Evolutionary conservation across 2,329 filamentous ascomycete genomes (phyloP).

Genomic region (Cladosporium sp.): DNA sequence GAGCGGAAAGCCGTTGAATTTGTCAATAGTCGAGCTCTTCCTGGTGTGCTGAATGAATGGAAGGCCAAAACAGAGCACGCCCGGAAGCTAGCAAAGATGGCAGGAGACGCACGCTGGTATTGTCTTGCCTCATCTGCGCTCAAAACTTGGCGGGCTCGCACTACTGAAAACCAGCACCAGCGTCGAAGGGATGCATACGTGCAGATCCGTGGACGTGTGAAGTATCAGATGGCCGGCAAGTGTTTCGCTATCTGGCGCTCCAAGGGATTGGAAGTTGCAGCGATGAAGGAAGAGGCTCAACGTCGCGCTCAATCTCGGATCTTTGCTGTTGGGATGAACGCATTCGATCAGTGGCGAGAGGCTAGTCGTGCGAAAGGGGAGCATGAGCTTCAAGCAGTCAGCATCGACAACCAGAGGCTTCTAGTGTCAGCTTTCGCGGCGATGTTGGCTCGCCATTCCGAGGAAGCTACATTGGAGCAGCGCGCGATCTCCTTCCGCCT

Average conservation of each 20-base stretch:
- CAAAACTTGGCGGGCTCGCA: slow-evolving; percentile 50
- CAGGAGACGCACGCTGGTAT: slow-evolving; percentile 54
- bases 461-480: slow-evolving; percentile 28
- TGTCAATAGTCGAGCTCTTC: slow-evolving; percentile 38
- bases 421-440: slow-evolving; percentile 31
- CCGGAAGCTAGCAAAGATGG: slow-evolving; percentile 48
- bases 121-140: slow-evolving; percentile 48
- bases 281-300: slow-evolving; percentile 38
- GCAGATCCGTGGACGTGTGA: slow-evolving; percentile 49
- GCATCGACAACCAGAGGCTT: slow-evolving; percentile 28
- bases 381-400: slow-evolving; percentile 31
- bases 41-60: slow-evolving; percentile 34
- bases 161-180: slow-evolving; percentile 47
- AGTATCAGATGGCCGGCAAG: slow-evolving; percentile 49
- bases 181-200: slow-evolving; percentile 55
- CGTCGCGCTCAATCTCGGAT: slow-evolving; percentile 34
- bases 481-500: slow-evolving; percentile 45
- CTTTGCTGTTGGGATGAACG: slow-evolving; percentile 25
- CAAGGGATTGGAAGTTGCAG: slow-evolving; percentile 29
- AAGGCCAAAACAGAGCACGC: slow-evolving; percentile 39
- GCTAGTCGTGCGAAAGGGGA: slow-evolving; percentile 21
- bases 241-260: slow-evolving; percentile 38
- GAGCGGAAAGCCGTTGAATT: slow-evolving; percentile 39
- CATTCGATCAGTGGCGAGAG: slow-evolving; percentile 36
- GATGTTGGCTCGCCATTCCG: slow-evolving; percentile 24